Base-by-base conservation (phyloP, 2,329 filamentous ascomycete species). In the Chalaropsis thielavioides region DNA sequence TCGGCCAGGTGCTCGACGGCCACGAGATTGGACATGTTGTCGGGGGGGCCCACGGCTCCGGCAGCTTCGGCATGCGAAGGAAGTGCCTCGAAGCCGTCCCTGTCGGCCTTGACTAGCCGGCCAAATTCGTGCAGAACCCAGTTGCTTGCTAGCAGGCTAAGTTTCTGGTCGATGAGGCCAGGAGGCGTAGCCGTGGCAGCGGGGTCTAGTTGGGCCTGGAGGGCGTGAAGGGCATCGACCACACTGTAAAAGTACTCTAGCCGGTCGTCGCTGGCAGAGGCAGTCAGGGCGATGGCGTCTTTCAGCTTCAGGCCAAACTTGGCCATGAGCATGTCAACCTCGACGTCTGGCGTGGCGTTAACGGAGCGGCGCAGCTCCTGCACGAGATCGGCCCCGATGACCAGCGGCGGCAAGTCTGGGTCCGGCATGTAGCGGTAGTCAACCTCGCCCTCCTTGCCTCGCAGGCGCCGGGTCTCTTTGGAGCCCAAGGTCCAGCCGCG, bases 341-440 rank as follows among this genome's bases (percentile, higher is more conserved):
- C 82, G 17, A 80, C 77, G 69, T 96, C 91, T 0, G 92, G 90
- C 10, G 88, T 77, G 24, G 83, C 78, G 3, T 90, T 89, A 67
- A 96, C 76, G 0, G 80, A 87, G 0, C 74, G 69, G 22, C 75
- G 76, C 15, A 97, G 78, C 68, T 86, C 79, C 4, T 79, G 72
- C 3, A 96, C 77, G 0, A 97, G 78, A 66, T 89, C 85, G 1
- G 80, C 72, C 7, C 85, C 85, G 67, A 99, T 87, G 1, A 91
- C 73, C 1, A 99, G 79, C 1, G 94, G 90, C 0, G 83, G 81
- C 15, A 99, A 80, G 72, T 99, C 94, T 4, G 94, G 90, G 73
- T 99, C 94, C 0, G 94, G 92, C 92, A 99, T 97, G 73, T 99
- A 99, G 51, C 94, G 82, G 74, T 99, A 99, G 74, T 99, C 94